Percentiles rank a stretch among this genome's conserved stretches.
phyloP scores from a whole-genome alignment of 768 basidiomycete genomes.

The Roridomyces roridus region DNA sequence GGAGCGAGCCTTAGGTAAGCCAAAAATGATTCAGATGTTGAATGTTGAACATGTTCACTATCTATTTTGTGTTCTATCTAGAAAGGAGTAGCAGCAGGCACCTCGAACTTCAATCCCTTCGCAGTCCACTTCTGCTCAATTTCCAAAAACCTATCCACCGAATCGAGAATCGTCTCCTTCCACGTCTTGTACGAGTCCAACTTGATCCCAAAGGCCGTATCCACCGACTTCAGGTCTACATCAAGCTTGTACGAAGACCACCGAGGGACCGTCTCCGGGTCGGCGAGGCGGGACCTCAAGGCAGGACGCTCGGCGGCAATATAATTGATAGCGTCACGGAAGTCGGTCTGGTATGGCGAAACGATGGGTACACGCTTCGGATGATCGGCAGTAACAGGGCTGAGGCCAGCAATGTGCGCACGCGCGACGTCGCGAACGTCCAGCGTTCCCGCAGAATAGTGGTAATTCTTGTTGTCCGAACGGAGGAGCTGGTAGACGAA shows the following conservation, averaged over 20 bases:
- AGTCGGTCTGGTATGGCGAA: too few species aligned
- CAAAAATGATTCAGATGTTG: too few species aligned
- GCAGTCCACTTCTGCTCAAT: conserved; percentile 22
- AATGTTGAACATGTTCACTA: too few species aligned
- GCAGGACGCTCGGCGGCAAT: conserved; percentile 20
- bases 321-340: too few species aligned
- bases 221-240: conserved; percentile 21
- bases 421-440: too few species aligned
- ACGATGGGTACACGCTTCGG: too few species aligned
- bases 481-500: conserved; percentile 23
- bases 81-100: conserved; percentile 12
- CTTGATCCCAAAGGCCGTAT: too few species aligned
- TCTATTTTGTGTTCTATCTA: background rate
- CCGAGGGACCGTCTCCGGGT: conserved; percentile 12
- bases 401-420: too few species aligned
- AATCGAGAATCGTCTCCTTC: conserved; percentile 25
- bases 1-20: too few species aligned
- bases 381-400: too few species aligned
- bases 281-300: conserved; percentile 17
- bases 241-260: conserved; percentile 22
- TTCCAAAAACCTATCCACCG: conserved; percentile 17
- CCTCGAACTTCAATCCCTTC: conserved; percentile 20
- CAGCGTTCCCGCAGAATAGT: too few species aligned
- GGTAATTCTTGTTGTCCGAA: conserved; percentile 15
- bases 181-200: too few species aligned